Conservation (phyloP, 2,329 filamentous ascomycete species). For the Xylariaceae sp. region DNA sequence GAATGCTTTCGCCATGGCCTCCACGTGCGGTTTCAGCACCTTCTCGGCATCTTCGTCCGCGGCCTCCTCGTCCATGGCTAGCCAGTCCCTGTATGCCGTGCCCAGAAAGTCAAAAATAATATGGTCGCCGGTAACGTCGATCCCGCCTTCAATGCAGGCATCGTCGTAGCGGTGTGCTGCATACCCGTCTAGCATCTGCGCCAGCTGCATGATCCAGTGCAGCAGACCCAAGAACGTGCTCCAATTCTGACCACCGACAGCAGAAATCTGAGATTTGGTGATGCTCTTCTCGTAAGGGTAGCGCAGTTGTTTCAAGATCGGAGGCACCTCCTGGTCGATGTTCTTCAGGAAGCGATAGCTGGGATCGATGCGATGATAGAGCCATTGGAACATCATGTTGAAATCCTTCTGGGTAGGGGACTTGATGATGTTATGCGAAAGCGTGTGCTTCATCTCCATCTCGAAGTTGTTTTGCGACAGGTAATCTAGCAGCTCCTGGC, state of each 20-base stretch:
- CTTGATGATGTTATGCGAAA: conserved; percentile 86
- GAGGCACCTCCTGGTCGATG: conserved; percentile 91
- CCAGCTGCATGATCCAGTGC: conserved; percentile 99
- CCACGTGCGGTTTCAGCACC: conserved; percentile 74
- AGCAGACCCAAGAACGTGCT: conserved; percentile 86
- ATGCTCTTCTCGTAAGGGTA: conserved; percentile 96
- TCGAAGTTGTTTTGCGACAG: conserved; percentile 92
- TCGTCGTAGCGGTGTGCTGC: conserved; percentile 75
- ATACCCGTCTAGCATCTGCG: conserved; percentile 87
- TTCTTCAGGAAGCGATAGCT: conserved; percentile 89
- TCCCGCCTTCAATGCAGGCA: conserved; percentile 78
- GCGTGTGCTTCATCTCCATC: conserved; percentile 90
- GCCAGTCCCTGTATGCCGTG: conserved; percentile 86
- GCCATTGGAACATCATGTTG: conserved; percentile 95
- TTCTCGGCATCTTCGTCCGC: conserved; percentile 77
- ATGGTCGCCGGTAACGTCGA: conserved; percentile 82
- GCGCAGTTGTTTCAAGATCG: conserved; percentile 83
- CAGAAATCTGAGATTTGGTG: conserved; percentile 90
- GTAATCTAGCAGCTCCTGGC: conserved; percentile 86
- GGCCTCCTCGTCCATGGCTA: conserved; percentile 85
- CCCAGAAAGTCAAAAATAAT: conserved; percentile 94
- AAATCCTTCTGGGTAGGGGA: conserved; percentile 98
- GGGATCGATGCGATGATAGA: conserved; percentile 93
- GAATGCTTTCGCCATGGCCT: conserved; percentile 83
- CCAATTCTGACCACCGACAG: conserved; percentile 96